phyloP scores from a whole-genome alignment of 257 asterid genomes.

The Solanum virginianum region DNA sequence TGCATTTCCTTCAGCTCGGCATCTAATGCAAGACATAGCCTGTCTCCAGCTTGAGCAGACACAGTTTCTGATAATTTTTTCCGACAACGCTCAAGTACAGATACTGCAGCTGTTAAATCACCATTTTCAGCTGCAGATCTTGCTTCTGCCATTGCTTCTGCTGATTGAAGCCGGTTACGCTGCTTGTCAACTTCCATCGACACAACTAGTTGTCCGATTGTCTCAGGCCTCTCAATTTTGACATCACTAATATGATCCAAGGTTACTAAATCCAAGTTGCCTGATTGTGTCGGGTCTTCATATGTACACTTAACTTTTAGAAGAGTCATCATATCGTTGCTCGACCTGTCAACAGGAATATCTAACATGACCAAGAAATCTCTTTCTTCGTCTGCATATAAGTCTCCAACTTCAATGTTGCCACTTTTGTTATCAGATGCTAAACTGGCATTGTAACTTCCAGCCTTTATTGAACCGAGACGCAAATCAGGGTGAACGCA shows the following conservation, averaged over 20 bases:
- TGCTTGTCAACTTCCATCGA: slow-evolving; percentile 83
- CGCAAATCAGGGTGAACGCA: slow-evolving; percentile 38
- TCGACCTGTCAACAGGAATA: slow-evolving; percentile 34
- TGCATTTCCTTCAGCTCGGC: slow-evolving; percentile 80
- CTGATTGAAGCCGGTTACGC: slow-evolving; percentile 50
- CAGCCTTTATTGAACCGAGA: slow-evolving; percentile 51
- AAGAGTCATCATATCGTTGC: slow-evolving; percentile 44
- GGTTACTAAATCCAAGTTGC: slow-evolving; percentile 5
- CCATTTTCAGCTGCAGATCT: slow-evolving; percentile 66
- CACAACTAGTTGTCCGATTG: slow-evolving; percentile 17
- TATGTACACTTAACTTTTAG: slow-evolving; percentile 45
- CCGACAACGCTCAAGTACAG: slow-evolving; percentile 43
- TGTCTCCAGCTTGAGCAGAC: slow-evolving; percentile 56
- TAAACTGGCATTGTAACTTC: slow-evolving; percentile 49
- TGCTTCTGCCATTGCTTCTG: slow-evolving; percentile 79
- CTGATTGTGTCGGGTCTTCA: slow-evolving; percentile 24
- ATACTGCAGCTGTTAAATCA: slow-evolving; percentile 42
- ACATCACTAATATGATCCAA: slow-evolving; percentile 24
- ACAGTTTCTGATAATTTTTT: slow-evolving; percentile 31
- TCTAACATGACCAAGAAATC: slow-evolving; percentile 55
- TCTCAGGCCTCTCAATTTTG: slow-evolving; percentile 39
- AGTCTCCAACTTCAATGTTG: slow-evolving; percentile 57
- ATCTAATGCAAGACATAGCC: slow-evolving; percentile 38
- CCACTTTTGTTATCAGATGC: slow-evolving; percentile 34
- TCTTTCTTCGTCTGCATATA: slow-evolving; percentile 88